Evolutionary conservation across 805 yeast species (phyloP), one percentile per base, ranked within the genome.

Genomic region (Ogataea ganodermae): DNA sequence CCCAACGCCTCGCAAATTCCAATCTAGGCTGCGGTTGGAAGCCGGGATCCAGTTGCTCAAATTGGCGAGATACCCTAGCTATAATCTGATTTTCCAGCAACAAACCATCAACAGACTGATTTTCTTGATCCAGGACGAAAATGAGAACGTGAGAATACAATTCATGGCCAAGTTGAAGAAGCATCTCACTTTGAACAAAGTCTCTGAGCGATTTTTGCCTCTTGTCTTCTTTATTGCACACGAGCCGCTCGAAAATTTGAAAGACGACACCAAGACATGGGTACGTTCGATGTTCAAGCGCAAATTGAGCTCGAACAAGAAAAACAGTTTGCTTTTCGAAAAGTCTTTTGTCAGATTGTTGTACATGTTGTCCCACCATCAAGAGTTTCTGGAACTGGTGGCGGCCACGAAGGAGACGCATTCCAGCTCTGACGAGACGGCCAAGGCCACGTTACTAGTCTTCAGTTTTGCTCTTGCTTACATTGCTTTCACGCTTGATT

Each of bases 341-440:
- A 78, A 79, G 51, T 73, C 83, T 2, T 73, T 87, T 42, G 81
- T 83, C 1, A 73, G 95, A 42, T 69, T 89, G 16, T 69, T 89
- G 13, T 86, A 86, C 63, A 74, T 80, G 46, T 67, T 90, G 31
- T 80, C 94, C 0, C 96, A 88, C 60, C 91, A 88, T 61, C 79
- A 80, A 17, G 89, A 85, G 55, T 82, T 82, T 36, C 50, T 73
- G 17, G 77, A 72, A 5, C 68, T 74, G 13, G 59, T 74, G 26
- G 58, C 67, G 14, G 56, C 55, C 8, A 54, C 46, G 2, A 45
- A 47, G 12, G 44, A 54, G 13, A 23, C 46, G 2, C 42, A 21
- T 4, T 52, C 53, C 3, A 60, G 57, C 20, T 40, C 48, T 4
- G 48, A 35, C 27, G 46, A 40, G 17, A 45, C 44, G 6, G 33